These are phyloP conservation scores for Themeda triandra DNA, from an alignment of 176 grass and related monocot genomes.

Conservation along the genomic window DNA sequence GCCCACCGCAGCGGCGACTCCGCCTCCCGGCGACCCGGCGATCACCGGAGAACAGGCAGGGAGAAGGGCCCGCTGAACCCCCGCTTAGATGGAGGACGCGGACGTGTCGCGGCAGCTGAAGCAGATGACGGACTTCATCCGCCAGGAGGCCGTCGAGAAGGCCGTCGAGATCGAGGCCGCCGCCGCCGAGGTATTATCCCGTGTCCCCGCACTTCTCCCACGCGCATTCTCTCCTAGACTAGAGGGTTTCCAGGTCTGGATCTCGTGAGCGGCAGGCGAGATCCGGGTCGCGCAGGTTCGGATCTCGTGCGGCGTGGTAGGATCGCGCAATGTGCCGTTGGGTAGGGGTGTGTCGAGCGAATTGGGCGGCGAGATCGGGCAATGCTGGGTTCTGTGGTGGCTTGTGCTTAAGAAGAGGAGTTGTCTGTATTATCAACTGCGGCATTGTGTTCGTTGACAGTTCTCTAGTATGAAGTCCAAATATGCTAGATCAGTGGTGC, in stretches of 20 bases:
- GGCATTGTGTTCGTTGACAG: background rate
- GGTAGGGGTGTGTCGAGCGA: background rate
- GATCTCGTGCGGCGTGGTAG: conserved; percentile 15
- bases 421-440: background rate
- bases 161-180: conserved; percentile 72
- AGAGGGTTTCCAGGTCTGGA: background rate
- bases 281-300: conserved; percentile 10
- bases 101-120: conserved; percentile 55
- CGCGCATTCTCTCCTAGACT: background rate
- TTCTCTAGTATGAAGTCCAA: background rate
- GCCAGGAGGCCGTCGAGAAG: conserved; percentile 65
- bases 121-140: conserved; percentile 75
- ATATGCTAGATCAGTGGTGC: background rate
- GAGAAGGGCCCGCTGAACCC: background rate
- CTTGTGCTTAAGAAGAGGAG: background rate
- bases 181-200: conserved; percentile 63
- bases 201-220: background rate
- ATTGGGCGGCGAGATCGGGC: background rate
- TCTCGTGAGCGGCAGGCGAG: background rate
- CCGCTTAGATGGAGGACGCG: conserved; percentile 47
- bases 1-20: background rate
- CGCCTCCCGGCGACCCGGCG: conserved; percentile 5
- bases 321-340: background rate
- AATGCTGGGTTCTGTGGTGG: background rate
- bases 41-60: conserved; percentile 9